Evolutionary conservation across 1,139 yeast species (phyloP).

Genomic region (Diutina catenulata): DNA sequence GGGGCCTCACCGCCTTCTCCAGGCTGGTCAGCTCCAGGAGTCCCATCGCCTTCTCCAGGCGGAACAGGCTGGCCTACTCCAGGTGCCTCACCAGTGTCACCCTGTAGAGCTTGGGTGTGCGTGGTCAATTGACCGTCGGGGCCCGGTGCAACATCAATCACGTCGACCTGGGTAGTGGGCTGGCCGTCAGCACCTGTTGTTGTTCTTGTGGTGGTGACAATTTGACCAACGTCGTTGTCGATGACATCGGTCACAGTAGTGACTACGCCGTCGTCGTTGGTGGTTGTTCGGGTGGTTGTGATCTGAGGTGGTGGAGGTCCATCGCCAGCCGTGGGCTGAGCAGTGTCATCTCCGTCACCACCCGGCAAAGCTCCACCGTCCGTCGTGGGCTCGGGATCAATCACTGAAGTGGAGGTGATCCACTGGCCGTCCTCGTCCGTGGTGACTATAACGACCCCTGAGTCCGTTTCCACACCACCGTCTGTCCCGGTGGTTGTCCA

Average conservation of each 20-base stretch:
- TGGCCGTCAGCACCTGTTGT: background rate
- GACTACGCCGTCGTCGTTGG: background rate
- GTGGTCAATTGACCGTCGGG: too few relatives aligned
- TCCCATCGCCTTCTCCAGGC: too few relatives aligned
- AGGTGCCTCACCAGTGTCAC: too few relatives aligned
- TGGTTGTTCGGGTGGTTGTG: background rate
- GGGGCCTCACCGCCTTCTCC: too few relatives aligned
- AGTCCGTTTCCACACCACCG: background rate
- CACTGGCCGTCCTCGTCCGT: background rate
- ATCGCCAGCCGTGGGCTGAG: too few relatives aligned
- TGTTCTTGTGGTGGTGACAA: conserved; percentile 1
- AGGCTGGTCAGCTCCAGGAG: too few relatives aligned
- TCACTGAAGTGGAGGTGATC: background rate
- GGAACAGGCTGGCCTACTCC: too few relatives aligned
- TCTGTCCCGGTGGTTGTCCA: background rate
- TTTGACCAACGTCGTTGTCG: background rate
- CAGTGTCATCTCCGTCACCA: background rate
- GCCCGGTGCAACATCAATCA: too few relatives aligned
- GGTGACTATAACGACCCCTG: conserved; percentile 3
- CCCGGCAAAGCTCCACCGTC: background rate
- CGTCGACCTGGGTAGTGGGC: background rate
- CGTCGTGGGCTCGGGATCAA: background rate
- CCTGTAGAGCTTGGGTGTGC: too few relatives aligned
- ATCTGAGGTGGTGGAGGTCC: background rate
- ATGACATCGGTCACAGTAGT: background rate